Evolutionary conservation across 2,329 filamentous ascomycete genomes (phyloP).

Genomic region (Lecanicillium sp.): DNA sequence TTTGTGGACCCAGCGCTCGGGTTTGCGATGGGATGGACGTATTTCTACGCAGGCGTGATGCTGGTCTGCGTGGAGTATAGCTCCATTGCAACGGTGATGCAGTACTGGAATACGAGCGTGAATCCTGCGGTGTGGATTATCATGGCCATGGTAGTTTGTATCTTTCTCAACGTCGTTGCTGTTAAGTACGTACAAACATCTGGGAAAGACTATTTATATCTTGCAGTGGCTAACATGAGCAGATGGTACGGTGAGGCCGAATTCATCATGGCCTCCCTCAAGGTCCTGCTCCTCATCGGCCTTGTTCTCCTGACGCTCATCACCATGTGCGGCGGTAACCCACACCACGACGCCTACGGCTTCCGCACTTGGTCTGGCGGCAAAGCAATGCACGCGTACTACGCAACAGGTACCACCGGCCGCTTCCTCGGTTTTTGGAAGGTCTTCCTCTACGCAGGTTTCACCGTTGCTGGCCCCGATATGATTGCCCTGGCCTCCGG

Average conservation of each 20-base stretch:
- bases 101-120: constrained; percentile 36
- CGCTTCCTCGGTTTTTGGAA: constrained; percentile 53
- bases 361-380: constrained; percentile 50
- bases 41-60: constrained; percentile 42
- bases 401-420: constrained; percentile 45
- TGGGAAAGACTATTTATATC: background rate
- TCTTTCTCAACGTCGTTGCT: constrained; percentile 41
- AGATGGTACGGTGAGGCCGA: constrained; percentile 38
- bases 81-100: constrained; percentile 39
- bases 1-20: constrained; percentile 53
- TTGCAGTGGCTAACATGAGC: constrained; percentile 38
- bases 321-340: constrained; percentile 63
- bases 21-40: constrained; percentile 49
- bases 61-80: constrained; percentile 40
- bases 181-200: constrained; percentile 29
- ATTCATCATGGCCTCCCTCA: constrained; percentile 51
- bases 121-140: constrained; percentile 45
- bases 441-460: constrained; percentile 59
- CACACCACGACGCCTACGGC: constrained; percentile 55
- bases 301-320: constrained; percentile 60
- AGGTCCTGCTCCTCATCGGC: constrained; percentile 44
- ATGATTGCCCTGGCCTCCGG: constrained; percentile 52
- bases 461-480: constrained; percentile 62
- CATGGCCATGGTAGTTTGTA: constrained; percentile 39
- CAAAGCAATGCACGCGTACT: constrained; percentile 29